Percentiles rank a stretch among this genome's conserved stretches.
phyloP scores from a whole-genome alignment of 441 rosid species.

The Populus trichocarpa region DNA sequence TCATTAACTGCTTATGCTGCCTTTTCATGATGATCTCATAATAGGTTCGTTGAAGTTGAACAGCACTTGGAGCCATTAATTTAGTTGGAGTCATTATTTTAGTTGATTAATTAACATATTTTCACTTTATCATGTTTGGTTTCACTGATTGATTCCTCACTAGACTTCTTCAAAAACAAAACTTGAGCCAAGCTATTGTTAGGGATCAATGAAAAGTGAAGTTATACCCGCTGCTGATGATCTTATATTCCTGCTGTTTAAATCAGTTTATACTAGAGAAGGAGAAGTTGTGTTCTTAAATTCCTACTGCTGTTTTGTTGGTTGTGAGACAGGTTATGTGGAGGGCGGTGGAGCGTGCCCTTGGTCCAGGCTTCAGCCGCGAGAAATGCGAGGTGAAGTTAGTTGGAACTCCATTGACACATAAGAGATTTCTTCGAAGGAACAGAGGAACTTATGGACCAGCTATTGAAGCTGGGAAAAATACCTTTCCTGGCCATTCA shows the following conservation, averaged over 20 bases:
- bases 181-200: not conserved
- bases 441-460: slow-evolving; percentile 88
- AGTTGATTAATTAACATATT: not conserved
- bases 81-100: not conserved
- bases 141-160: not conserved
- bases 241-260: not conserved
- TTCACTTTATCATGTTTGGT: not conserved
- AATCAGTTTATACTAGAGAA: not conserved
- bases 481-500: slow-evolving; percentile 79
- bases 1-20: not conserved
- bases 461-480: slow-evolving; percentile 82
- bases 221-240: not conserved
- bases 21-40: not conserved
- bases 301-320: not conserved
- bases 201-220: not conserved
- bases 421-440: slow-evolving; percentile 75
- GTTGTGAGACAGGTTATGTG: slow-evolving; percentile 60
- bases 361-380: slow-evolving; percentile 70
- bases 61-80: not conserved
- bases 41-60: not conserved
- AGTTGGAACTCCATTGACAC: slow-evolving; percentile 91
- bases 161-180: not conserved
- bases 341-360: slow-evolving; percentile 76
- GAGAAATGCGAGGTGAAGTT: slow-evolving; percentile 79
- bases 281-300: not conserved